These are phyloP conservation scores for Sporobolomyces roseus DNA, from an alignment of 768 basidiomycete genomes.

Conservation along the genomic window DNA sequence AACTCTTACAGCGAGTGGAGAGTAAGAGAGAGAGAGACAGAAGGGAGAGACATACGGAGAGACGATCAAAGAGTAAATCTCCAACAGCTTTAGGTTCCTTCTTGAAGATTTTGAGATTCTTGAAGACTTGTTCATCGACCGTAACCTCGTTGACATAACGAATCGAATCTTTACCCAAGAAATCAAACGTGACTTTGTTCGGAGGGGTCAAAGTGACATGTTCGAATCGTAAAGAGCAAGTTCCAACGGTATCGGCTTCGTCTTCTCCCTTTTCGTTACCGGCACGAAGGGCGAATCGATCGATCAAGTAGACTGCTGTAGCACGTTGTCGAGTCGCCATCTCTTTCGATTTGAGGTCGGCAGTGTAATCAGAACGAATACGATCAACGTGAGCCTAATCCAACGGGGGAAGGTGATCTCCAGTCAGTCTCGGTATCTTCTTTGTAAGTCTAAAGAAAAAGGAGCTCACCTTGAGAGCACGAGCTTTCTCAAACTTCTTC, in stretches of 20 bases:
- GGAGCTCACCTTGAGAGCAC: slow-evolving; percentile 75
- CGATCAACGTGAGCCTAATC: slow-evolving; percentile 80
- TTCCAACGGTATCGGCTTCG: slow-evolving; percentile 98
- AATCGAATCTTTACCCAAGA: slow-evolving; percentile 98
- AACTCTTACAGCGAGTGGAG: too few relatives aligned
- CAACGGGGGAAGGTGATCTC: too few relatives aligned
- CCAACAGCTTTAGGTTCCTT: slow-evolving; percentile 74
- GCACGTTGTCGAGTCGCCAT: slow-evolving; percentile 95
- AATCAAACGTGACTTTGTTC: slow-evolving; percentile 87
- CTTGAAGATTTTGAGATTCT: slow-evolving; percentile 97
- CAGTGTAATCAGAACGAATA: slow-evolving; percentile 82
- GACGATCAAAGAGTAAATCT: slow-evolving; percentile 89
- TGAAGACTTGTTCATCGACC: slow-evolving; percentile 90
- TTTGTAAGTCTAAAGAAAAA: slow-evolving; percentile 14
- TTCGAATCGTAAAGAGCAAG: slow-evolving; percentile 93
- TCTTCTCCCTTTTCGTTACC: slow-evolving; percentile 99
- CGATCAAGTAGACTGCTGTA: slow-evolving; percentile 99
- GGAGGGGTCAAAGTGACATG: slow-evolving; percentile 89
- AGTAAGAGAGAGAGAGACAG: not conserved
- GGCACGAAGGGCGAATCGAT: slow-evolving; percentile 90
- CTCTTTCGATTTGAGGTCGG: slow-evolving; percentile 78
- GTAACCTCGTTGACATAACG: slow-evolving; percentile 88
- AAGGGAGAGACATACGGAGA: slow-evolving; percentile 62
- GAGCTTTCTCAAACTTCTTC: slow-evolving; percentile 95
- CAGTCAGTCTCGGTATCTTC: not conserved